Evolutionary conservation across 176 grass and related monocot species (phyloP), one percentile per base, ranked within the genome.

Genomic region (Elymus sibiricus): DNA sequence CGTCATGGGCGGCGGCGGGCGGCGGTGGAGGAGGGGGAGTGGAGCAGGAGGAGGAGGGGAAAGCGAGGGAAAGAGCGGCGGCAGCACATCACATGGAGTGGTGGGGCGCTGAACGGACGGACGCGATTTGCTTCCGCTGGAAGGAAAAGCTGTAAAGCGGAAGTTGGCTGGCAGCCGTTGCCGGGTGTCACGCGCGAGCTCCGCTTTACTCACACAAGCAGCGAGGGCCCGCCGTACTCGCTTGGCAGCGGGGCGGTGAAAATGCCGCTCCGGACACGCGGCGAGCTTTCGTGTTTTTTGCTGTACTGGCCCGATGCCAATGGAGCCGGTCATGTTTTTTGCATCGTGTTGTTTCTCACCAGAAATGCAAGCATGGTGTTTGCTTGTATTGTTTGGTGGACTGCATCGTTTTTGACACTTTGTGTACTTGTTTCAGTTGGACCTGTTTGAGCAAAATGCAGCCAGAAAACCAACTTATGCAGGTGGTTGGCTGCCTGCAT

Each of bases 141-240:
- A 90, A 90, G 75, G 85, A 84, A 84, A 91, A 83, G 85, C 84
- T 56, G 83, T 76, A 90, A 88, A 88, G 86, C 44, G 21, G 37
- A 62, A 38, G 66, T 31, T 68, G 82, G 74, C 34, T 75, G 81
- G 80, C 81, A 69, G 79, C 12, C 35, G 51, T 11, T 55, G 63
- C 55, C 56, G 39, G 64, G 55, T 59, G 51, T 47, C 55, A 87
- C 74, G 83, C 43, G 62, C 63, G 44, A 47, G 22, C 8, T 4
- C 9, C 5, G 8, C 21, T 39, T 77, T 35, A 10, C 2, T 40
- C 3, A n/a, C 32, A 55, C 58, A 51, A 47, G 5, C 72, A 51
- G 26, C 4, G 72, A 51, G 73, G 56, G 31, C 56, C 26, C 15
- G 0, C 6, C 3, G 58, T 76, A 27, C 10, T 47, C 46, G n/a